Percentiles rank a stretch among this genome's conserved stretches.
Conservation (phyloP, 306 rosid genomes). For the Phaseolus lunatus region DNA sequence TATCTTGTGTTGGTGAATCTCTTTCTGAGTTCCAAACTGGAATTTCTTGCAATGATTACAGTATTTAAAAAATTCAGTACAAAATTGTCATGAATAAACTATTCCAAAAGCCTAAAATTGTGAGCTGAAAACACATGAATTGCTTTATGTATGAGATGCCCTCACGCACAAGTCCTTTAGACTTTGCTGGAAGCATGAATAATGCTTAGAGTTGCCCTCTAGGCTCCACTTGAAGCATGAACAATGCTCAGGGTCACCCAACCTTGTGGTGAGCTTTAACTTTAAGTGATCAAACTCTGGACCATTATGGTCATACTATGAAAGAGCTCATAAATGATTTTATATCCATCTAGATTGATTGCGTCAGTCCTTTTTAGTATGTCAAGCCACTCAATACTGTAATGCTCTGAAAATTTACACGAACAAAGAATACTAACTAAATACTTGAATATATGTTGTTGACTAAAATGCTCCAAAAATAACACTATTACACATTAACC, state of each 20-base stretch:
- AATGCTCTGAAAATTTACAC: too few species aligned
- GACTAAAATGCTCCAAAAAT: slow-evolving; percentile 7
- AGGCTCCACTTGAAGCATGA: too few species aligned
- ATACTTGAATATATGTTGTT: not conserved
- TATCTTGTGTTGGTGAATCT: slow-evolving; percentile 22
- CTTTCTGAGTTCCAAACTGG: slow-evolving; percentile 34
- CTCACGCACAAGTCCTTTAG: not conserved
- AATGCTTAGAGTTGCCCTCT: not conserved
- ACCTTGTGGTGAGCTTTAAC: too few species aligned
- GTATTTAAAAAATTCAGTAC: slow-evolving; percentile 3
- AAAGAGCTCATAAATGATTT: not conserved
- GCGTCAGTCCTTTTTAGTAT: not conserved
- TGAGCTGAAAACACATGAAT: not conserved
- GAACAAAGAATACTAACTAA: slow-evolving; percentile 11
- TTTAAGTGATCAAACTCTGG: not conserved
- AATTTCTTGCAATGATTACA: slow-evolving; percentile 23
- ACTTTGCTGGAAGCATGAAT: not conserved
- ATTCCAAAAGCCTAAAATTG: not conserved
- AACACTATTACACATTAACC: not conserved
- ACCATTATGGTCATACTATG: not conserved
- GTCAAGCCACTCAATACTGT: not conserved
- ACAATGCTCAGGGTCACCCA: too few species aligned
- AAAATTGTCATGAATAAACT: slow-evolving; percentile 19
- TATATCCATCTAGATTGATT: slow-evolving; percentile 1
- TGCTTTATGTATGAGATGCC: not conserved